A percentile compares a stretch with the other conserved stretches of the same genome.
Evolutionary conservation across 805 yeast genomes (phyloP).

Genomic region (Kodamaea nitidulidarum): DNA sequence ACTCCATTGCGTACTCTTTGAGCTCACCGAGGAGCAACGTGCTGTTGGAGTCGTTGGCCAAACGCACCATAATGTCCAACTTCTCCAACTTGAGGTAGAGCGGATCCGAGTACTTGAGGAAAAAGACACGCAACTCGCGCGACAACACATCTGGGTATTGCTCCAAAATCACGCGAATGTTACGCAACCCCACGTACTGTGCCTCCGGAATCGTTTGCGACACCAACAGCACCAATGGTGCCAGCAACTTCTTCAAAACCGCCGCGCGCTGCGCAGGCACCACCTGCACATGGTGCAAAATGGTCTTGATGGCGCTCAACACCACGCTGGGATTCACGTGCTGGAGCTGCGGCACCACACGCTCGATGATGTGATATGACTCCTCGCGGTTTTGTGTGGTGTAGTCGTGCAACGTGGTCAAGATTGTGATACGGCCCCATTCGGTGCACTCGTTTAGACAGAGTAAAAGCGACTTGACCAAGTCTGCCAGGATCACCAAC

Average conservation of each 20-base stretch:
- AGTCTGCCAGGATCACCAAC: slow-evolving; percentile 35
- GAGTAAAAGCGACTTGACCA: slow-evolving; percentile 60
- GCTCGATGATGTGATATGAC: slow-evolving; percentile 80
- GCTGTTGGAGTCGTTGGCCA: slow-evolving; percentile 59
- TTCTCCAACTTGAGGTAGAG: slow-evolving; percentile 73
- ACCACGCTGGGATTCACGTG: slow-evolving; percentile 97
- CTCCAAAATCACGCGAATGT: slow-evolving; percentile 83
- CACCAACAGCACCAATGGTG: slow-evolving; percentile 83
- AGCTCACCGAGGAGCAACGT: slow-evolving; percentile 61
- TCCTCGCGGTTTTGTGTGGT: slow-evolving; percentile 53
- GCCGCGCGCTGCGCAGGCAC: slow-evolving; percentile 39
- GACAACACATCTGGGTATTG: slow-evolving; percentile 78
- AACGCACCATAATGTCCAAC: slow-evolving; percentile 67
- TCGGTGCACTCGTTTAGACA: slow-evolving; percentile 97
- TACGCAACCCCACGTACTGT: slow-evolving; percentile 88
- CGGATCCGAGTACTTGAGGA: slow-evolving; percentile 84
- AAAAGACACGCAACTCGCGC: slow-evolving; percentile 82
- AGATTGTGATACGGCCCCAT: slow-evolving; percentile 94
- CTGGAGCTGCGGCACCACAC: slow-evolving; percentile 91
- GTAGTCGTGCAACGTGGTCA: slow-evolving; percentile 77
- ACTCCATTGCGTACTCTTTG: slow-evolving; percentile 79
- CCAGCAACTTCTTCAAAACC: slow-evolving; percentile 66
- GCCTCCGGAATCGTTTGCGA: slow-evolving; percentile 85
- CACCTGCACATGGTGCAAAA: slow-evolving; percentile 61
- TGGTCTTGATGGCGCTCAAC: slow-evolving; percentile 74